Evolutionary conservation across 1,284 basidiomycete genomes (phyloP).

Genomic region (Cerioporus squamosus): DNA sequence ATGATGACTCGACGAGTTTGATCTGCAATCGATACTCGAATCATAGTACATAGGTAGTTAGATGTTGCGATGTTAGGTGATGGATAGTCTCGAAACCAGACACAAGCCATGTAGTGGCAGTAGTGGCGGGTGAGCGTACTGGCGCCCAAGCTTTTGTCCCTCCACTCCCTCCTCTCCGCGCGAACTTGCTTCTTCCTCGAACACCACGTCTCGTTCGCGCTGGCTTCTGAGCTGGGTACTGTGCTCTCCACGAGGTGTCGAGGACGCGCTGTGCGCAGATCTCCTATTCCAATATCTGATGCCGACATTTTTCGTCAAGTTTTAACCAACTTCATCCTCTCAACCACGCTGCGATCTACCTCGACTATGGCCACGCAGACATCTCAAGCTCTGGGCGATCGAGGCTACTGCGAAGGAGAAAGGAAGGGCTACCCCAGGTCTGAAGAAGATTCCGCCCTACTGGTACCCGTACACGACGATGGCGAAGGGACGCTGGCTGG

Average conservation of each 20-base stretch:
- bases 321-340: conserved; percentile 23
- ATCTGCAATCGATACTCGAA: no score
- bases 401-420: neutral
- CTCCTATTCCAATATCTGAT: conserved; percentile 23
- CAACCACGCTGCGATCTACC: conserved; percentile 9
- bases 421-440: conserved; percentile 36
- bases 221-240: conserved; percentile 19
- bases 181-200: no score
- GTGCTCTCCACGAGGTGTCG: conserved; percentile 17
- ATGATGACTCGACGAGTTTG: no score
- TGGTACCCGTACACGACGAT: conserved; percentile 90
- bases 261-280: conserved; percentile 19
- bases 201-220: neutral
- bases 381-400: no score
- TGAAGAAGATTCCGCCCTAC: conserved; percentile 77
- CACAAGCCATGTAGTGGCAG: no score
- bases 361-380: neutral
- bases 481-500: conserved; percentile 91
- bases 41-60: no score
- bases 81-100: no score
- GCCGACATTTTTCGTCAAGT: conserved; percentile 25
- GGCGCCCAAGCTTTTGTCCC: no score
- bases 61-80: no score
- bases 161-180: no score
- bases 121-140: no score